These are phyloP conservation scores for Eutrema heterophyllum DNA, from an alignment of 345 rosid species.

Conservation along the genomic window DNA sequence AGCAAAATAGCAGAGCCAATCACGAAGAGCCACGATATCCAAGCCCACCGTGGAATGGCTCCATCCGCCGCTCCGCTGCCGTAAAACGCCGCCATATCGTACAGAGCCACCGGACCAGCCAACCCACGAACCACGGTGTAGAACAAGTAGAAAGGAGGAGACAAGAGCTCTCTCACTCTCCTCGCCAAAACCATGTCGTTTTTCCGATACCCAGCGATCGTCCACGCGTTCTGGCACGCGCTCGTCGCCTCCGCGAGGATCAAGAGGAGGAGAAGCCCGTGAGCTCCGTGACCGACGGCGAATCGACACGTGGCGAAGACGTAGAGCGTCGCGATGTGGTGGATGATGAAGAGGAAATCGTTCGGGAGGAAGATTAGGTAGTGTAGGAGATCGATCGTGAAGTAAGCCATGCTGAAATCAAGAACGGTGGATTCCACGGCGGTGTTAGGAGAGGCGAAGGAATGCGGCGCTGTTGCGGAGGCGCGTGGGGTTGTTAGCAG, in stretches of 20 bases:
- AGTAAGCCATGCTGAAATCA: slow-evolving; percentile 79
- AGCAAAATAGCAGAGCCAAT: slow-evolving; percentile 48
- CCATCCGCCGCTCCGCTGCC: slow-evolving; percentile 35
- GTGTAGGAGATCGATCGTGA: slow-evolving; percentile 68
- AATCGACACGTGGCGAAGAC: slow-evolving; percentile 66
- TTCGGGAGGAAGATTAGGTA: slow-evolving; percentile 56
- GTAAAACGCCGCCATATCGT: slow-evolving; percentile 49
- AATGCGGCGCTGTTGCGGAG: background rate
- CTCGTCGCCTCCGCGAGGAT: slow-evolving; percentile 79
- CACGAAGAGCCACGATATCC: slow-evolving; percentile 82
- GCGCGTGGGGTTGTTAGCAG: slow-evolving; percentile 22
- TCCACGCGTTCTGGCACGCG: slow-evolving; percentile 72
- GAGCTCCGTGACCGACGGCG: slow-evolving; percentile 52
- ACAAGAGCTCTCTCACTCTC: slow-evolving; percentile 38
- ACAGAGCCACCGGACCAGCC: slow-evolving; percentile 52
- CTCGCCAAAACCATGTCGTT: slow-evolving; percentile 44
- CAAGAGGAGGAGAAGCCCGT: slow-evolving; percentile 53
- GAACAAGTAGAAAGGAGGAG: slow-evolving; percentile 49
- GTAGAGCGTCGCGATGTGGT: slow-evolving; percentile 75
- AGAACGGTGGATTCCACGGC: slow-evolving; percentile 45
- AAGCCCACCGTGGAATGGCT: slow-evolving; percentile 66
- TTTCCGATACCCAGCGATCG: slow-evolving; percentile 41
- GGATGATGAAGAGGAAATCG: slow-evolving; percentile 74
- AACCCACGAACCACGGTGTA: slow-evolving; percentile 64
- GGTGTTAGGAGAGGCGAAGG: slow-evolving; percentile 57